phyloP scores from a whole-genome alignment of 257 asterid genomes.

The Henckelia pumila region DNA sequence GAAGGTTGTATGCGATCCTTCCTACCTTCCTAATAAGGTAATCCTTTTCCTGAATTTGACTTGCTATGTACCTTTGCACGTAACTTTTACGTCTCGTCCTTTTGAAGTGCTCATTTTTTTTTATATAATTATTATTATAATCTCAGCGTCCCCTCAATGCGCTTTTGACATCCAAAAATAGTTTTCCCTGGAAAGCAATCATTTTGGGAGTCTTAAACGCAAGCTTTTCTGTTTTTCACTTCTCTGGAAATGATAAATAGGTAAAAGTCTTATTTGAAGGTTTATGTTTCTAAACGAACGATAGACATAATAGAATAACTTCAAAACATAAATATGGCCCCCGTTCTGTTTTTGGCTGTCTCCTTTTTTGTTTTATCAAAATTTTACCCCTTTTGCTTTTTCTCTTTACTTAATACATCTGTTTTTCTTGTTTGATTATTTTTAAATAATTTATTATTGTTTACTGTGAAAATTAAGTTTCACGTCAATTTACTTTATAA shows the following conservation, averaged over 20 bases:
- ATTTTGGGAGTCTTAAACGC: background rate
- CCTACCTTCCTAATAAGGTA: constrained; percentile 87
- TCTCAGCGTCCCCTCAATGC: background rate
- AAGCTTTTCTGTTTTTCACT: too few relatives aligned
- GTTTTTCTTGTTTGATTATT: background rate
- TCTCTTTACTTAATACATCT: too few relatives aligned
- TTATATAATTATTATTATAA: too few relatives aligned
- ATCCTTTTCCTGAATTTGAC: constrained; percentile 12
- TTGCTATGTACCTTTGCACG: background rate
- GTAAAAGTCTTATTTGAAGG: background rate
- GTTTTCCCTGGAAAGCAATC: background rate
- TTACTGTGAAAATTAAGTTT: too few relatives aligned
- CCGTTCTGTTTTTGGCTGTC: background rate
- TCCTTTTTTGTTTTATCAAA: background rate
- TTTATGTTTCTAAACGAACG: background rate
- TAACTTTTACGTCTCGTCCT: background rate
- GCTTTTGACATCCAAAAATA: background rate
- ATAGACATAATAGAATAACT: background rate
- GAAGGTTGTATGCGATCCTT: constrained; percentile 94
- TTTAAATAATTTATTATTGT: too few relatives aligned
- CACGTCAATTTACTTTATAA: background rate
- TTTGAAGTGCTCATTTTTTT: constrained; percentile 11
- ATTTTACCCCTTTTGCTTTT: background rate
- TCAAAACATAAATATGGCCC: background rate
- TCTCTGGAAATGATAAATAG: background rate